These are phyloP conservation scores for Phytophthora palmivora DNA, from an alignment of 352 stramenopile genomes.

Conservation along the genomic window DNA sequence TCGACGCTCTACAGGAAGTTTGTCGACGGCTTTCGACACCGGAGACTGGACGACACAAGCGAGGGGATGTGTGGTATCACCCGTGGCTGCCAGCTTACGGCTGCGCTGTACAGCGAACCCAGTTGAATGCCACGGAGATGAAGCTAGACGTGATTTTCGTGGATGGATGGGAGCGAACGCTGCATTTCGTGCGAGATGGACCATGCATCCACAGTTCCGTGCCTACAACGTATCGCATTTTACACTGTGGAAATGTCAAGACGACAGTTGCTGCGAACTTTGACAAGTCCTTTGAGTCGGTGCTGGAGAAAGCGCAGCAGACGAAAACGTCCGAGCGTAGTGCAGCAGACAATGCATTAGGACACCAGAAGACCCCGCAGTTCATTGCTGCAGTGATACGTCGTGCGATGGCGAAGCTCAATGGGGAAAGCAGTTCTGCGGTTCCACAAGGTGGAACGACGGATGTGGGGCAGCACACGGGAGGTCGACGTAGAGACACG, in stretches of 20 bases:
- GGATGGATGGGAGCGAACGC: slow-evolving; percentile 47
- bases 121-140: slow-evolving; percentile 25
- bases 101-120: slow-evolving; percentile 45
- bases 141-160: slow-evolving; percentile 48
- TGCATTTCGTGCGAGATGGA: slow-evolving; percentile 40
- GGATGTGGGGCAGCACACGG: slow-evolving; percentile 62
- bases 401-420: slow-evolving; percentile 16
- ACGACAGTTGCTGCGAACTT: not conserved
- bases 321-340: slow-evolving; percentile 37
- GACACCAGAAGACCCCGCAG: slow-evolving; percentile 62
- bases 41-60: not conserved
- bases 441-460: slow-evolving; percentile 45
- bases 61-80: slow-evolving; percentile 40
- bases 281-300: slow-evolving; percentile 17
- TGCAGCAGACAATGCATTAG: slow-evolving; percentile 33
- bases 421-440: not conserved
- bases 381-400: slow-evolving; percentile 51
- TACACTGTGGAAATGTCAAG: slow-evolving; percentile 36
- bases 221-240: slow-evolving; percentile 26
- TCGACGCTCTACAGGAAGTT: slow-evolving; percentile 27
- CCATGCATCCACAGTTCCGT: slow-evolving; percentile 50
- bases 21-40: slow-evolving; percentile 8
- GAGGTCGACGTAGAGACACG: slow-evolving; percentile 44
- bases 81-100: slow-evolving; percentile 61
- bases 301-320: slow-evolving; percentile 27